Conservation (phyloP, 495 filamentous ascomycete species). For the Sordaria brevicollis region DNA sequence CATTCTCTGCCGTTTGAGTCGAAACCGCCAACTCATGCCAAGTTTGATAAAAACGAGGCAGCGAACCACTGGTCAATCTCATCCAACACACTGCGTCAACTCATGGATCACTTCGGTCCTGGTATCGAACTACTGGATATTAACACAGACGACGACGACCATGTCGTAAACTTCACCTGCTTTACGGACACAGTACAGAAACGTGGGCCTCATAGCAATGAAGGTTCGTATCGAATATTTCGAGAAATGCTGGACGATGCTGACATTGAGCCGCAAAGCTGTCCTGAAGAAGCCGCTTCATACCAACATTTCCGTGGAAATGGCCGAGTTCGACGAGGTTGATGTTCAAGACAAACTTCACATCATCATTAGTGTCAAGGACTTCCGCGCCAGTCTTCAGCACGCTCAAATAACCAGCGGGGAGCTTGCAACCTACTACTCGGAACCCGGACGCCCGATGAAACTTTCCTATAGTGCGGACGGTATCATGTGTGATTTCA, state of each 20-base stretch:
- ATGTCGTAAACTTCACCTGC: constrained; percentile 66
- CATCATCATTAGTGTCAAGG: constrained; percentile 83
- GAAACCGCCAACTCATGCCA: constrained; percentile 68
- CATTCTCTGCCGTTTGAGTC: constrained; percentile 89
- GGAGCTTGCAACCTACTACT: constrained; percentile 66
- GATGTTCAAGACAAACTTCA: constrained; percentile 64
- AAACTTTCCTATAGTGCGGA: constrained; percentile 67
- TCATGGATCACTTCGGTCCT: constrained; percentile 83
- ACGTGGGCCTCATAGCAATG: constrained; percentile 55
- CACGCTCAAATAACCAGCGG: constrained; percentile 73
- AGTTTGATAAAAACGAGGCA: constrained; percentile 64
- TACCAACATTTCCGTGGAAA: constrained; percentile 80
- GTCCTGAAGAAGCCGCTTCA: constrained; percentile 89
- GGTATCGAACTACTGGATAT: constrained; percentile 90
- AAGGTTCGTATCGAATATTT: constrained; percentile 41
- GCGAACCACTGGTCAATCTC: constrained; percentile 71
- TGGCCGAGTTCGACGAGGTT: constrained; percentile 77
- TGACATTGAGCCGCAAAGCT: constrained; percentile 39
- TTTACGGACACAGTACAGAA: constrained; percentile 77
- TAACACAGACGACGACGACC: constrained; percentile 50
- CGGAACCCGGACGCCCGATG: constrained; percentile 68
- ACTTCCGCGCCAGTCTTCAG: constrained; percentile 80
- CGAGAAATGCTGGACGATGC: neutral
- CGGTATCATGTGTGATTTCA: constrained; percentile 76
- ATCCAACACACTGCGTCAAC: constrained; percentile 64